These are phyloP conservation scores for Pichia sp. DNA, from an alignment of 1,139 yeast species.

Conservation along the genomic window DNA sequence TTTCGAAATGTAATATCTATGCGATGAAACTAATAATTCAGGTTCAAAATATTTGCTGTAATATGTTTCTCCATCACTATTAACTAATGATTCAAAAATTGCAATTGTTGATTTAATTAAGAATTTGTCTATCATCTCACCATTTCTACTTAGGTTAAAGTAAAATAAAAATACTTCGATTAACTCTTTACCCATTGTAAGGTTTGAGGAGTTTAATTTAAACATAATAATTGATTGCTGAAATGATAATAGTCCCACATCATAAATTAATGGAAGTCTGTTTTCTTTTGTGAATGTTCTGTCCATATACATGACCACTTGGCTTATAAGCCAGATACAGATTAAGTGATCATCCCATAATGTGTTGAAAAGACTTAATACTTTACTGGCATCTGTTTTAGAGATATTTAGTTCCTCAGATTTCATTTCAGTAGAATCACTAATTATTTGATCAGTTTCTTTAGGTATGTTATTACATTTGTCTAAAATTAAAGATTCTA, in stretches of 20 bases:
- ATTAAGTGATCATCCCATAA: constrained; percentile 75
- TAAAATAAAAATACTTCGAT: constrained; percentile 49
- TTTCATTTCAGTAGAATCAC: too few relatives aligned
- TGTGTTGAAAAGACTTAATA: constrained; percentile 41
- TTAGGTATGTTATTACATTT: constrained; percentile 8
- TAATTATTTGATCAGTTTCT: not conserved
- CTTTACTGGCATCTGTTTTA: constrained; percentile 23
- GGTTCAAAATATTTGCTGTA: constrained; percentile 68
- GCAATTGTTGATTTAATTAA: constrained; percentile 54
- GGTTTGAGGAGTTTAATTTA: constrained; percentile 27
- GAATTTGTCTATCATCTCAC: constrained; percentile 51
- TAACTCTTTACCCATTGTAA: constrained; percentile 47
- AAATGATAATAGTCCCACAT: constrained; percentile 47
- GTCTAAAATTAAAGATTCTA: constrained; percentile 5
- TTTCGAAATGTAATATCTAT: constrained; percentile 46
- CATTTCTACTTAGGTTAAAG: constrained; percentile 51
- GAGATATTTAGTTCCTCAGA: too few relatives aligned
- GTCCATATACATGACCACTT: constrained; percentile 80
- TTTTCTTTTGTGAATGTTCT: constrained; percentile 78
- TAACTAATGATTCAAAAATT: constrained; percentile 63
- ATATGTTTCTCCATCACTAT: constrained; percentile 45
- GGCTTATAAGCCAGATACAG: constrained; percentile 76
- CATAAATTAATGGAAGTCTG: constrained; percentile 62
- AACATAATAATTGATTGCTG: constrained; percentile 38
- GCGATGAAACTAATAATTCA: constrained; percentile 48